Conservation (phyloP, 2,329 filamentous ascomycete species). For the Botrytis cinerea region DNA sequence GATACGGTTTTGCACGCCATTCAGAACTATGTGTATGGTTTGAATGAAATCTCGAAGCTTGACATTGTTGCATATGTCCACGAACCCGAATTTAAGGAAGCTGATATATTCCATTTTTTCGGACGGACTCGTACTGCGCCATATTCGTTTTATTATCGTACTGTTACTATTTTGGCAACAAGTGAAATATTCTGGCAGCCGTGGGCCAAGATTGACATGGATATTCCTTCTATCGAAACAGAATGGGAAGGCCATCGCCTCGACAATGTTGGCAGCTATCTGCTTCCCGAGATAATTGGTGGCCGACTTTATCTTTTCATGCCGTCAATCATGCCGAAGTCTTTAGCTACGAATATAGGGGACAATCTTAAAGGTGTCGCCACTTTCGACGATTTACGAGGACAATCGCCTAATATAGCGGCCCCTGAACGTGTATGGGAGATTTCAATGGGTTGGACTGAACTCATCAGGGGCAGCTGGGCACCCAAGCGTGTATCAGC, state of each 20-base stretch:
- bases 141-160: neutral
- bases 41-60: neutral
- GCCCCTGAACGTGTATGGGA: neutral
- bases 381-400: neutral
- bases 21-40: neutral
- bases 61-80: constrained; percentile 5
- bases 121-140: neutral
- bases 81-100: neutral
- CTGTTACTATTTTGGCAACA: neutral
- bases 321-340: neutral
- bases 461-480: constrained; percentile 33
- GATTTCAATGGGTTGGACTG: constrained; percentile 2
- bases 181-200: neutral
- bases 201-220: constrained; percentile 2
- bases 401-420: neutral
- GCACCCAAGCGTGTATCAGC: neutral
- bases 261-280: neutral
- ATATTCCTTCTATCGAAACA: neutral
- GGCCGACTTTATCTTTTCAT: neutral
- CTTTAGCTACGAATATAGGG: neutral
- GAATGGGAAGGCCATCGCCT: neutral
- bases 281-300: neutral
- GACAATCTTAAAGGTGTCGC: no score
- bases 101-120: neutral
- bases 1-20: neutral